Base-by-base conservation (phyloP, 2,329 filamentous ascomycete species). In the Exophiala bonariae region DNA sequence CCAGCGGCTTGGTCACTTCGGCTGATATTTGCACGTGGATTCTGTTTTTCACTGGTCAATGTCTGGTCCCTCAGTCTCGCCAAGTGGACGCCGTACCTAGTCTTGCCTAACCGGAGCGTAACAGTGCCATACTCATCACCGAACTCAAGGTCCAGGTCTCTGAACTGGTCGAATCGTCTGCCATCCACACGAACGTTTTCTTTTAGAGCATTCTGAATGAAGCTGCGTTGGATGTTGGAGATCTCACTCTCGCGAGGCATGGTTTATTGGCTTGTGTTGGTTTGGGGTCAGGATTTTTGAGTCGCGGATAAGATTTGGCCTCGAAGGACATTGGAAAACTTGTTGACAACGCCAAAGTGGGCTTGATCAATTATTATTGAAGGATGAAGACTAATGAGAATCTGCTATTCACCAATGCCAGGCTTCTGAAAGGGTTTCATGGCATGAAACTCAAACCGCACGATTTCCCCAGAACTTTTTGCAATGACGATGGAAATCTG, bases 231-330 rank as follows among this genome's bases (percentile, higher is more conserved):
- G 65, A 92, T 89, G 55, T 87, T 80, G 42, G 92, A 96, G 46
- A 92, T 88, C 60, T 95, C 88, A 50, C 85, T 83, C 85, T 96
- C 91, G 70, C 88, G 86, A 64, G 92, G 92, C 92, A 97, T 97
- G 55, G 51, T 67, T 59, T 6, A 11, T n/a, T n/a, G n/a, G n/a
- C n/a, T n/a, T 11, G 11, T 26, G 23, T 23, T 14, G 14, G 11
- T 17, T 13, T 19, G 10, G 16, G 14, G 17, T 7, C 32, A 35
- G 20, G 23, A n/a, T n/a, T 16, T 28, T 19, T 26, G 18, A 11
- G 18, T 36, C 31, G 14, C n/a, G 20, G 13, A 17, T 19, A n/a
- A 14, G 6, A 8, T 20, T 10, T 32, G 20, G 34, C 13, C 14
- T 20, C 22, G 34, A 31, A 6, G 26, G 34, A 28, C 14, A 32